Evolutionary conservation across 208 protist genomes (phyloP), one percentile per base, ranked within the genome.

Genomic region (Tritrichomonas musculus): DNA sequence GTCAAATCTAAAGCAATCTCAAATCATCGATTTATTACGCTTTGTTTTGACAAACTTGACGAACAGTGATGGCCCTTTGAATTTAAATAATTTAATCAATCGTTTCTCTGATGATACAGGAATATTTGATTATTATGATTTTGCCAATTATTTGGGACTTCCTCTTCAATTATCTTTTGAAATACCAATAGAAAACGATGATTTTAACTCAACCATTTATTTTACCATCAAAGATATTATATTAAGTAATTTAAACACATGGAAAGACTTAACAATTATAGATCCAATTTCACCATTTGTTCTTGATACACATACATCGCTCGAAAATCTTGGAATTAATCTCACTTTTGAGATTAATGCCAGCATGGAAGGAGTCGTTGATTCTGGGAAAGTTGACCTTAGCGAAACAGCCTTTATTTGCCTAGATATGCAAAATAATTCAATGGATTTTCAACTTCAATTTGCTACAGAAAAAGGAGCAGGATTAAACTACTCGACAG

Each of bases 371-470:
- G 39, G 73, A 53, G 25, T 53, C 1, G 30, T 82, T n/a, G 30
- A 14, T 5, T 53, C 73, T 11, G 73, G 73, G 0, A 41, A 82
- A 25, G 41, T 20, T n/a, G 47, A 50, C 50, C 25, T 82, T 3
- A 33, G 14, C 1, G 73, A 82, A 82, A 50, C 73, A 50, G 73
- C 41, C 8, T 33, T 53, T 53, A 53, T 82, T 1, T 33, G 50
- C 41, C 47, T 82, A 8, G 41, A 20, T 50, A n/a, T 82, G 5
- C 41, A 25, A n/a, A 36, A 82, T 25, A 82, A 82, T 30, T 47
- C n/a, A 41, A 82, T 82, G 73, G 41, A 82, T 30, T n/a, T 82
- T n/a, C n/a, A n/a, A n/a, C n/a, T n/a, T n/a, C 73, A 82, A 30
- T 8, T 82, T 9, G 73, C 41, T n/a, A n/a, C 41, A 5, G 39